Evolutionary conservation across 164 flowering plant genomes (phyloP).

Genomic region (Hamamelis virginiana): DNA sequence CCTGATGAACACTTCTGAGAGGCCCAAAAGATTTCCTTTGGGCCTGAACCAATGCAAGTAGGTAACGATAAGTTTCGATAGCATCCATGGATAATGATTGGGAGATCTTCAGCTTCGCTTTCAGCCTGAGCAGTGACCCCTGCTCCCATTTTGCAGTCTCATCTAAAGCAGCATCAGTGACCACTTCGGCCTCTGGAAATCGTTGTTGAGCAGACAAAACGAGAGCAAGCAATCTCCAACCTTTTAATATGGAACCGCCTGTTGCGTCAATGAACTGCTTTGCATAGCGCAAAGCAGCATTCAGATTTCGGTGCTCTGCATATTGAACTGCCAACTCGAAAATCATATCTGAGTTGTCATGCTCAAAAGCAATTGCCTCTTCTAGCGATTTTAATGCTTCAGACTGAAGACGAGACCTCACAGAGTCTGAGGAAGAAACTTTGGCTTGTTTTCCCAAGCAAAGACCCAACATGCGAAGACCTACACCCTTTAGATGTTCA

Average conservation of each 20-base stretch:
- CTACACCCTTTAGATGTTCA: conserved; percentile 73
- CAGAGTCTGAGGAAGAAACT: conserved; percentile 69
- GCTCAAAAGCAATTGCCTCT: conserved; percentile 57
- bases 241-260: conserved; percentile 80
- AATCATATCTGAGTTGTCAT: conserved; percentile 60
- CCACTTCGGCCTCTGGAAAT: conserved; percentile 82
- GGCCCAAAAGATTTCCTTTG: conserved; percentile 78
- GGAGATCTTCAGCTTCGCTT: conserved; percentile 76
- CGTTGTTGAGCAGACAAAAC: conserved; percentile 85
- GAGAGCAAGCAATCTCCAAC: conserved; percentile 91
- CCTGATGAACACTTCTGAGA: conserved; percentile 50
- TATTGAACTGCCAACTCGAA: conserved; percentile 77
- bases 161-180: conserved; percentile 90
- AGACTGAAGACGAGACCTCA: conserved; percentile 77
- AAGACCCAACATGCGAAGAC: conserved; percentile 72
- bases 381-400: conserved; percentile 83
- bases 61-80: conserved; percentile 75
- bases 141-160: conserved; percentile 98
- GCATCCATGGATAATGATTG: conserved; percentile 79
- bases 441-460: conserved; percentile 84
- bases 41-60: conserved; percentile 94
- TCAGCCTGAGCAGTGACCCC: conserved; percentile 85
- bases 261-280: conserved; percentile 77
- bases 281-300: conserved; percentile 76
- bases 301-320: conserved; percentile 78